Percentiles rank a stretch among this genome's conserved stretches.
Conservation (phyloP, 106 monocot genomes). For the Agapanthus africanus region DNA sequence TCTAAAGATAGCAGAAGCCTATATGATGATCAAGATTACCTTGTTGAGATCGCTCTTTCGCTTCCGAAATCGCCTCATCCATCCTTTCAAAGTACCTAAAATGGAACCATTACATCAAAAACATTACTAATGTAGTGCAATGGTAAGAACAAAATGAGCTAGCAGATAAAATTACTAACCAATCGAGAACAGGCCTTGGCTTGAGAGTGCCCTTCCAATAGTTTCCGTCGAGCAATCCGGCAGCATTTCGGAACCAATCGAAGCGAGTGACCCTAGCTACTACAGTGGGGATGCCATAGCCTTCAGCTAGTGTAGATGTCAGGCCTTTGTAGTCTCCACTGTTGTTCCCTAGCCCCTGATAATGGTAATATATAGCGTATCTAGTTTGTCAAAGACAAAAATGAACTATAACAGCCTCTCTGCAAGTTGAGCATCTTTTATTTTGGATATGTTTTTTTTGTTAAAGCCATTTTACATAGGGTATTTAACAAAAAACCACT, state of each 20-base stretch:
- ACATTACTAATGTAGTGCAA: background rate
- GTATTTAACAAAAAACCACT: no score
- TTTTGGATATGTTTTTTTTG: background rate
- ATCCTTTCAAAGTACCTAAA: slow-evolving; percentile 74
- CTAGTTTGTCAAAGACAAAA: background rate
- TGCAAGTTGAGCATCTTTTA: background rate
- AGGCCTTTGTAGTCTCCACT: slow-evolving; percentile 54
- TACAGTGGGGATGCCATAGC: slow-evolving; percentile 39
- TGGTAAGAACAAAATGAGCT: no score
- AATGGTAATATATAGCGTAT: background rate
- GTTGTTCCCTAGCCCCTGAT: slow-evolving; percentile 91
- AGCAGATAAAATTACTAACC: slow-evolving; percentile 51
- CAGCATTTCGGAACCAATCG: slow-evolving; percentile 90
- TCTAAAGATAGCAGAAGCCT: no score
- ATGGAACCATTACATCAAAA: background rate
- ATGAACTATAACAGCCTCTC: background rate
- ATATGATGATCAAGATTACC: slow-evolving; percentile 24
- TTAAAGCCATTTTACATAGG: no score
- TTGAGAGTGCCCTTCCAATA: slow-evolving; percentile 85
- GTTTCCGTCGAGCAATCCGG: slow-evolving; percentile 55
- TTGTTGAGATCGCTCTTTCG: slow-evolving; percentile 31
- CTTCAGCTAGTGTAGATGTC: slow-evolving; percentile 28
- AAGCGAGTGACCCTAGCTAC: slow-evolving; percentile 65
- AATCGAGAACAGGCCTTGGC: slow-evolving; percentile 74
- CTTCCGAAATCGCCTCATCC: slow-evolving; percentile 44